Evolutionary conservation across 768 basidiomycete species (phyloP).

Genomic region (Galerina marginata): DNA sequence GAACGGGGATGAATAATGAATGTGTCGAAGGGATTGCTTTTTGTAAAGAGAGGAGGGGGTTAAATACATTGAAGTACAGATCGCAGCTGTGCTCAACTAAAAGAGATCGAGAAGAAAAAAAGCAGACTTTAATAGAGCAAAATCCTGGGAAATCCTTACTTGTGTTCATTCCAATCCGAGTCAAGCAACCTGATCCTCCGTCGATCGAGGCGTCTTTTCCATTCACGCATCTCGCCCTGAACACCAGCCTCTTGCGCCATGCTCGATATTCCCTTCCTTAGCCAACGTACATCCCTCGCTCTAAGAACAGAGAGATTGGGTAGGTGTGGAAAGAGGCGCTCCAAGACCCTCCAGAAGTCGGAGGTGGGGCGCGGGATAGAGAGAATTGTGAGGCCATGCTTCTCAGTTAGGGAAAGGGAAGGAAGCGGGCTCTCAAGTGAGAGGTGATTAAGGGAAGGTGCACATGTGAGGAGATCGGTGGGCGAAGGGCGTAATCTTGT

Average conservation of each 20-base stretch:
- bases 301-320: constrained; percentile 63
- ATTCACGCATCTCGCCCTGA: constrained; percentile 81
- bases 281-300: constrained; percentile 73
- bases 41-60: background rate
- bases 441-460: constrained; percentile 67
- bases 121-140: background rate
- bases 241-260: constrained; percentile 76
- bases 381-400: constrained; percentile 61
- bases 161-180: constrained; percentile 67
- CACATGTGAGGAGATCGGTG: constrained; percentile 47
- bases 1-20: background rate
- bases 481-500: constrained; percentile 63
- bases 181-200: constrained; percentile 70
- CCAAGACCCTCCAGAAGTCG: constrained; percentile 62
- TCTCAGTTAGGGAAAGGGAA: constrained; percentile 37
- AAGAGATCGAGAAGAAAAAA: background rate
- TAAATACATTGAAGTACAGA: background rate
- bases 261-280: constrained; percentile 66
- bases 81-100: background rate
- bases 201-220: constrained; percentile 66
- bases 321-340: constrained; percentile 57
- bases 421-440: constrained; percentile 78
- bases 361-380: constrained; percentile 77
- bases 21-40: background rate
- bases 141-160: constrained; percentile 12